Conservation (phyloP, 1,284 basidiomycete genomes). For the Cystobasidiaceae sp. region DNA sequence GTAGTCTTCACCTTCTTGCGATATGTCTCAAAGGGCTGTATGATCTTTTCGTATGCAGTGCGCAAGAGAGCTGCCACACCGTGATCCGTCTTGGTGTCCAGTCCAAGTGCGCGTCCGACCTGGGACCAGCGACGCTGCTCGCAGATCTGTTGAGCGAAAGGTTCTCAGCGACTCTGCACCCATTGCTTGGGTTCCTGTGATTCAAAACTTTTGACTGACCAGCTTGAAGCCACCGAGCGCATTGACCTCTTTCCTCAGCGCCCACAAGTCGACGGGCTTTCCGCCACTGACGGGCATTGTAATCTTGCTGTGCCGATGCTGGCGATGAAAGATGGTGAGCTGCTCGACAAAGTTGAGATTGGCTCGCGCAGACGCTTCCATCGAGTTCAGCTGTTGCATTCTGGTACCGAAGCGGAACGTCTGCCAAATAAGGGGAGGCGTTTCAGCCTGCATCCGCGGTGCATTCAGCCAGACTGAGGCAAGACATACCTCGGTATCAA, state of each 20-base stretch:
- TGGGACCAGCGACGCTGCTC: constrained; percentile 38
- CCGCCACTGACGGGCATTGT: constrained; percentile 88
- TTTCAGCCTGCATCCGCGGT: too few species aligned
- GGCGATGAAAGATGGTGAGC: constrained; percentile 60
- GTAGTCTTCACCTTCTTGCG: constrained; percentile 52
- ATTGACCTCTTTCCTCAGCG: constrained; percentile 82
- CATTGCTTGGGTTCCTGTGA: not conserved
- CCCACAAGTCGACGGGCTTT: constrained; percentile 86
- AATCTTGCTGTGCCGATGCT: constrained; percentile 65
- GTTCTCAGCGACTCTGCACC: too few species aligned
- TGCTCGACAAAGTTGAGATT: constrained; percentile 97
- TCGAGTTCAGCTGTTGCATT: constrained; percentile 88
- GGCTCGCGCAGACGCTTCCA: constrained; percentile 92
- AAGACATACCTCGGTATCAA: constrained; percentile 81
- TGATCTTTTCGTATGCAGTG: constrained; percentile 81
- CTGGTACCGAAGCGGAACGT: constrained; percentile 91
- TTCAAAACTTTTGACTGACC: constrained; percentile 49
- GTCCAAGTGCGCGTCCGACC: constrained; percentile 39
- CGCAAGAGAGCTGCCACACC: constrained; percentile 81
- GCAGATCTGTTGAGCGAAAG: constrained; percentile 33
- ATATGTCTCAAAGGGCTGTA: constrained; percentile 90
- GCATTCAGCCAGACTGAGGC: too few species aligned
- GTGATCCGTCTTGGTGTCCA: constrained; percentile 48
- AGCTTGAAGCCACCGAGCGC: constrained; percentile 78
- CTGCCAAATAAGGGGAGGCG: constrained; percentile 51